A percentile compares a stretch with the other conserved stretches of the same genome.
phyloP scores from a whole-genome alignment of 2,329 filamentous ascomycete species.

The Pleoardoris graminearum region DNA sequence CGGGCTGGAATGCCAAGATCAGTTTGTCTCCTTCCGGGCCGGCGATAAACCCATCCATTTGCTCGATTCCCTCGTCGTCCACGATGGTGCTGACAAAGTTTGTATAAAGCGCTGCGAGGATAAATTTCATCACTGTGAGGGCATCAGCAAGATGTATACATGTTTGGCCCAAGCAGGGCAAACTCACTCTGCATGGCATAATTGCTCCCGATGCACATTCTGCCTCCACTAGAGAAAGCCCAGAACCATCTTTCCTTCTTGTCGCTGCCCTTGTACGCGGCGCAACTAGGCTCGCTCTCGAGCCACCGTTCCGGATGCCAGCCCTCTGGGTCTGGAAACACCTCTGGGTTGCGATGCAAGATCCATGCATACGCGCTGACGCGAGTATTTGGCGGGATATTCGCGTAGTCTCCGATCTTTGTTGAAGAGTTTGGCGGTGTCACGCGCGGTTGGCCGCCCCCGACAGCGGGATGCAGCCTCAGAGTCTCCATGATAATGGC shows the following conservation, averaged over 20 bases:
- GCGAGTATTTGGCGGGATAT: background rate
- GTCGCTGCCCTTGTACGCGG: background rate
- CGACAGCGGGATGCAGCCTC: background rate
- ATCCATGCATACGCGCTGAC: background rate
- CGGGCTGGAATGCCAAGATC: slow-evolving; percentile 12
- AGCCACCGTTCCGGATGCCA: background rate
- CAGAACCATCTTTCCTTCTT: slow-evolving; percentile 48
- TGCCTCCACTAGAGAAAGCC: slow-evolving; percentile 49
- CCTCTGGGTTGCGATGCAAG: background rate
- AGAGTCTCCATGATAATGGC: background rate
- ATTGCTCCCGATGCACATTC: slow-evolving; percentile 50
- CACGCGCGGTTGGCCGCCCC: background rate
- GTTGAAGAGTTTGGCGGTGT: background rate
- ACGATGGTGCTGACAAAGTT: slow-evolving; percentile 49
- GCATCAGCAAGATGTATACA: background rate
- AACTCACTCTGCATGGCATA: slow-evolving; percentile 36
- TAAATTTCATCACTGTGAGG: slow-evolving; percentile 66
- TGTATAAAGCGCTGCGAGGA: slow-evolving; percentile 67
- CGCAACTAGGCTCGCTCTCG: background rate
- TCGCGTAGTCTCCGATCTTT: background rate
- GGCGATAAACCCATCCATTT: slow-evolving; percentile 37
- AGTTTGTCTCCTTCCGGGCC: slow-evolving; percentile 40
- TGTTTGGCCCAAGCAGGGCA: slow-evolving; percentile 11
- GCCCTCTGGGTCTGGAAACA: background rate
- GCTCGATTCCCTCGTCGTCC: slow-evolving; percentile 43